These are phyloP conservation scores for Sporothrix sp. DNA, from an alignment of 2,329 filamentous ascomycete species.

Conservation along the genomic window DNA sequence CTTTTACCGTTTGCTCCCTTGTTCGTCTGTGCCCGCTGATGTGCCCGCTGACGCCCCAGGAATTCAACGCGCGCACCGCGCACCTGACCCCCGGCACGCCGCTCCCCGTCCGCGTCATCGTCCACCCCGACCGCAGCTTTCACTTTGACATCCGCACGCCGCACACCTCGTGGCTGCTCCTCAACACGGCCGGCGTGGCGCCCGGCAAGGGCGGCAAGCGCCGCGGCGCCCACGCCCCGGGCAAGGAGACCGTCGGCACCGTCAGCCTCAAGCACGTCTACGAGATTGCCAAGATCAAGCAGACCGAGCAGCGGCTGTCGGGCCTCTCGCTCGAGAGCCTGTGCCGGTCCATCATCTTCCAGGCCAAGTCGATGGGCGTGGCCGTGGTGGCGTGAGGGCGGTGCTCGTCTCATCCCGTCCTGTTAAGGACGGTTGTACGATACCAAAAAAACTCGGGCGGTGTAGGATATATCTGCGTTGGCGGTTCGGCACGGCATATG, in stretches of 20 bases:
- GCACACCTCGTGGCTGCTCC: constrained; percentile 81
- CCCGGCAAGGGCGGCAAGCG: constrained; percentile 64
- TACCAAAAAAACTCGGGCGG: too few species aligned
- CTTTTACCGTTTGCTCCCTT: neutral
- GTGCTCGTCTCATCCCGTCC: neutral
- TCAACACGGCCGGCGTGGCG: constrained; percentile 70
- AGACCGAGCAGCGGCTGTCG: constrained; percentile 62
- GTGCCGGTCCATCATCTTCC: constrained; percentile 63
- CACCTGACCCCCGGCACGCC: constrained; percentile 76
- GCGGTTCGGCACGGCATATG: too few species aligned
- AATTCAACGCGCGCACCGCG: constrained; percentile 91
- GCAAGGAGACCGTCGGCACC: constrained; percentile 68
- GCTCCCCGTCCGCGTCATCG: constrained; percentile 80
- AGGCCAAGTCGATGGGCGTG: constrained; percentile 67
- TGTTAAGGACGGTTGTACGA: neutral
- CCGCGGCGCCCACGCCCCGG: constrained; percentile 66
- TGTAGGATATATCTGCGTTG: too few species aligned
- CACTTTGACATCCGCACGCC: constrained; percentile 88
- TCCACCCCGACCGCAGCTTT: constrained; percentile 88
- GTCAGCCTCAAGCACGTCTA: constrained; percentile 92
- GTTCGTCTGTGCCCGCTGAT: neutral
- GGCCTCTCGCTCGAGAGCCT: constrained; percentile 61
- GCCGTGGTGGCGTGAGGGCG: constrained; percentile 49
- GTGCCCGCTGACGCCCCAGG: constrained; percentile 40
- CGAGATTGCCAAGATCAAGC: constrained; percentile 97